Base-by-base conservation (phyloP, 2,329 filamentous ascomycete genomes). In the Aspergillus thermomutatus region DNA sequence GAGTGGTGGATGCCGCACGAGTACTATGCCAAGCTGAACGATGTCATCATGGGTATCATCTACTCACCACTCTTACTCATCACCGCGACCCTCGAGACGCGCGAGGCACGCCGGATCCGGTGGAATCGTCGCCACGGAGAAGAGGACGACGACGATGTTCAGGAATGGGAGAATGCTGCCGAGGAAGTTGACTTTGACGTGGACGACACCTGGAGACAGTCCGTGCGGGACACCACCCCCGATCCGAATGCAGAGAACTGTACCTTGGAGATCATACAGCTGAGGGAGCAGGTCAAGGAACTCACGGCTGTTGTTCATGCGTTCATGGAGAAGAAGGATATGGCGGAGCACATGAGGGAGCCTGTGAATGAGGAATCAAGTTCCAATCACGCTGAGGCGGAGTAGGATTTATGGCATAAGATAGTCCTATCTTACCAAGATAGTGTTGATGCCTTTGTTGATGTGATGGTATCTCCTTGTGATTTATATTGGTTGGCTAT, bases 1-100 rank as follows among this genome's bases (percentile, higher is more conserved):
- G 94, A 97, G 78, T 99, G 94, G 94, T 99, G 93, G 94, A 82
- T 99, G 80, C 78, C 84, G n/a, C 84, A 85, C 60, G 67, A 79
- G 6, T 74, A 74, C 2, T 99, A 97, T 71, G 88, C 92, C 64
- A 82, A 83, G 34, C 77, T 97, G 54, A 99, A 99, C 73, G 90
- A 97, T 72, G 81, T 85, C 53, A 86, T 97, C 66, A 97, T 97
- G 92, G 88, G 82, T 1, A 67, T 88, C 47, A 81, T 97, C 14
- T 99, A 99, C 77, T 89, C 85, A 0, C 94, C 94, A 0, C 76
- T 97, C 0, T 82, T 99, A 0, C 68, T 96, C 8, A 76, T 93
- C 9, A 91, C 91, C 0, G 92, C 92, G 0, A 83, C 82, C 60
- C 79, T 89, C 50, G 91, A 94, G 74, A 85, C 82, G 11, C 80